These are phyloP conservation scores for Aspergillus proliferans DNA, from an alignment of 2,329 filamentous ascomycete species.

Conservation along the genomic window DNA sequence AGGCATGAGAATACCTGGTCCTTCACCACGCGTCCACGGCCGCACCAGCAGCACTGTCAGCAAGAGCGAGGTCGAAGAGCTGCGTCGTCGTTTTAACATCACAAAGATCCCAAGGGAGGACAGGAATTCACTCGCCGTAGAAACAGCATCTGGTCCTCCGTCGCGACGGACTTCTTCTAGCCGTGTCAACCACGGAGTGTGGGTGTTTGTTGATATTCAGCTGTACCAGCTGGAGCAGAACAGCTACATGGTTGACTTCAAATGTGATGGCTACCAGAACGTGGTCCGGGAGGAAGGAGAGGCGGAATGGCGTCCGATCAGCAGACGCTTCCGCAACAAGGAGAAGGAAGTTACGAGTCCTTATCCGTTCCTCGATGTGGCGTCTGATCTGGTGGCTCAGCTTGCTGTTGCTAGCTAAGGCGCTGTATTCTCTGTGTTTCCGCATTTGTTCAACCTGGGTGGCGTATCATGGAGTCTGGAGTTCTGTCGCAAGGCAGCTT, in stretches of 20 bases:
- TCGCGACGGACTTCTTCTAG: conserved; percentile 29
- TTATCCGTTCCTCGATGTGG: conserved; percentile 92
- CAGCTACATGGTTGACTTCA: conserved; percentile 96
- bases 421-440: neutral
- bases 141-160: conserved; percentile 25
- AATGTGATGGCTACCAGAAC: conserved; percentile 95
- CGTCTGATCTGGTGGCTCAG: conserved; percentile 86
- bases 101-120: conserved; percentile 29
- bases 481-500: neutral
- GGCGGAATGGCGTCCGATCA: conserved; percentile 44
- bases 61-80: conserved; percentile 37
- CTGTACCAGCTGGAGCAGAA: conserved; percentile 89
- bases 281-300: conserved; percentile 53
- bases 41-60: conserved; percentile 32
- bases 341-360: conserved; percentile 94
- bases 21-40: conserved; percentile 9
- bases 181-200: conserved; percentile 62
- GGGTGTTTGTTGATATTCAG: conserved; percentile 92
- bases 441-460: neutral
- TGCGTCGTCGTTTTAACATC: conserved; percentile 34
- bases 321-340: conserved; percentile 54
- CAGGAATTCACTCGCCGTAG: conserved; percentile 20
- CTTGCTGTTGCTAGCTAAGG: conserved; percentile 71
- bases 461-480: neutral
- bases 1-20: conserved; percentile 56